Conservation (phyloP, 208 protist species). For the Trypanosoma avium region DNA sequence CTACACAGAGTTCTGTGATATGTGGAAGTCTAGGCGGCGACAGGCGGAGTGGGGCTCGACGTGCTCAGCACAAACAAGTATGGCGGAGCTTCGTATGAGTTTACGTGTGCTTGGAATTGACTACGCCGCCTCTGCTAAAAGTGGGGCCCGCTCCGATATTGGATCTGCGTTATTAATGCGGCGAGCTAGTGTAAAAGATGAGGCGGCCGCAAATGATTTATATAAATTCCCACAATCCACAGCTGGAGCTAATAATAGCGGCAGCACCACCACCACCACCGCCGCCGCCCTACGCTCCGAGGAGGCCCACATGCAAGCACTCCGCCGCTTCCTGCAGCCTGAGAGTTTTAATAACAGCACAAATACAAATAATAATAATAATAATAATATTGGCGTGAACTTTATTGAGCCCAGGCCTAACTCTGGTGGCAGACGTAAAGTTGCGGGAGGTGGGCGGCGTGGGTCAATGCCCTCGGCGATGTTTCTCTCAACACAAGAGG, state of each 20-base stretch:
- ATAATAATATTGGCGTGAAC: not conserved
- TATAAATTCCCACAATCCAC: conserved; percentile 9
- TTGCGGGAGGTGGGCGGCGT: no score
- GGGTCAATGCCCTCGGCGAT: not conserved
- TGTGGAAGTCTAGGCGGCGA: conserved; percentile 34
- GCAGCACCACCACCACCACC: not conserved
- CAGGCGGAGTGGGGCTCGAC: not conserved
- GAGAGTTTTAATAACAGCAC: not conserved
- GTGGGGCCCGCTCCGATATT: no score
- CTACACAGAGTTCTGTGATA: conserved; percentile 69
- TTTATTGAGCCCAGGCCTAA: no score
- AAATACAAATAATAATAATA: not conserved
- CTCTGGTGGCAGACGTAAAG: no score
- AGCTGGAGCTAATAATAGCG: not conserved
- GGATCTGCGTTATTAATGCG: no score
- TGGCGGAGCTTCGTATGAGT: not conserved
- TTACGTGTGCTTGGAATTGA: not conserved
- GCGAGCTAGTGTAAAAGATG: not conserved
- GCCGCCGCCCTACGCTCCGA: conserved; percentile 30
- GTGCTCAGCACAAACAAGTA: not conserved
- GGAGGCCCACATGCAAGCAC: conserved; percentile 55
- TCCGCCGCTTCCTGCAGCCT: conserved; percentile 57
- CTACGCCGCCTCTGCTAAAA: no score
- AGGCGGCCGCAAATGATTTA: not conserved
- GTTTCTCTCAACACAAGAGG: not conserved